Evolutionary conservation across 106 monocot species (phyloP).

Genomic region (Acanthochlamys bracteata): DNA sequence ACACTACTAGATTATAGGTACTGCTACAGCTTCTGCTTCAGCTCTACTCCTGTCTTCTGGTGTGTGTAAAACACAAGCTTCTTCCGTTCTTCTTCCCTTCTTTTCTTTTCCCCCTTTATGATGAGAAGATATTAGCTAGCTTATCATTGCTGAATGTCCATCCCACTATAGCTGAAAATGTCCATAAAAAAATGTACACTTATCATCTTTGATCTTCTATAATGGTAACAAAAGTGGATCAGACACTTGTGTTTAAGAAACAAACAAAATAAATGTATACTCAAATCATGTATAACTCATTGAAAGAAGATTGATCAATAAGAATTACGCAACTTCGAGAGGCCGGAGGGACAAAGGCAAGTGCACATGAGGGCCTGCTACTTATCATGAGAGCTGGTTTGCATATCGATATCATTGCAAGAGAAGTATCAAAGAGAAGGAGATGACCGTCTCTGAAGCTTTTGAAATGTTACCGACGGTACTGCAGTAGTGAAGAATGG

Average conservation of each 20-base stretch:
- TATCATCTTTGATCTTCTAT: neutral
- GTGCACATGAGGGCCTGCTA: neutral
- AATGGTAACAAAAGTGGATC: too few species aligned
- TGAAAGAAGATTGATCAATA: too few species aligned
- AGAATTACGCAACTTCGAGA: too few species aligned
- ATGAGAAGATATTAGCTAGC: too few species aligned
- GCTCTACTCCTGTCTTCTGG: slow-evolving; percentile 9
- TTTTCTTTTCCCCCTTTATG: too few species aligned
- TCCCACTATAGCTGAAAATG: too few species aligned
- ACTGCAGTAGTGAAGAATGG: neutral
- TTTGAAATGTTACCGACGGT: neutral
- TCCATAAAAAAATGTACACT: too few species aligned
- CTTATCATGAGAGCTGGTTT: slow-evolving; percentile 1
- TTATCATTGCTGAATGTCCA: too few species aligned
- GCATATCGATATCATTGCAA: slow-evolving; percentile 8
- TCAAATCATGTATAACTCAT: too few species aligned
- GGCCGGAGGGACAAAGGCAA: neutral
- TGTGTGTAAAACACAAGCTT: slow-evolving; percentile 10
- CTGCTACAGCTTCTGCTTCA: slow-evolving; percentile 1
- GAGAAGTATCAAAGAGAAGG: slow-evolving; percentile 1
- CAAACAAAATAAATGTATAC: too few species aligned
- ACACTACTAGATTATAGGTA: neutral
- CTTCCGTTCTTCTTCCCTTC: neutral
- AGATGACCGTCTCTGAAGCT: neutral
- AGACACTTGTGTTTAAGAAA: too few species aligned